Conservation (phyloP, 768 basidiomycete species). For the Coprinopsis strossmayeri region DNA sequence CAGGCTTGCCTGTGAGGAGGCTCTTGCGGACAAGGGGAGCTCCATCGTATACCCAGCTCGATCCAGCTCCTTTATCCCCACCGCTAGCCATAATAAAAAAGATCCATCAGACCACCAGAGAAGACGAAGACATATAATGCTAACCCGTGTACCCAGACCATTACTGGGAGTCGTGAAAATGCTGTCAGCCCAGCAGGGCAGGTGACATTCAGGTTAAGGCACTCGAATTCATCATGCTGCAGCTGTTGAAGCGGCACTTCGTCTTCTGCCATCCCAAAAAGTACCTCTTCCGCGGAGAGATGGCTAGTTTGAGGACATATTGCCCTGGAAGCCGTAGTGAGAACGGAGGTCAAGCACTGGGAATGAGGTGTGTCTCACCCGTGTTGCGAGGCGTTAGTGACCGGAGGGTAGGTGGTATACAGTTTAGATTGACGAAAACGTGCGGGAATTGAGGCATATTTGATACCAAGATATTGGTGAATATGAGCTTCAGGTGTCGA, state of each 20-base stretch:
- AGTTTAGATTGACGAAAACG: conserved; percentile 73
- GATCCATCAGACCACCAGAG: conserved; percentile 10
- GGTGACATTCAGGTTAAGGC: conserved; percentile 78
- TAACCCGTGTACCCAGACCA: conserved; percentile 86
- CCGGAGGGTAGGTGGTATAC: conserved; percentile 46
- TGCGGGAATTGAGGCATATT: conserved; percentile 67
- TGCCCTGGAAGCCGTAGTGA: conserved; percentile 30
- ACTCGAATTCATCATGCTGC: conserved; percentile 70
- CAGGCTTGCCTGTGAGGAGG: conserved; percentile 52
- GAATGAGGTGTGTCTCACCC: conserved; percentile 48
- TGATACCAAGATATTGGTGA: conserved; percentile 73
- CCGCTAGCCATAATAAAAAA: no score
- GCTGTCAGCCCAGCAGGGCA: conserved; percentile 51
- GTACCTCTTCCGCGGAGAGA: conserved; percentile 46
- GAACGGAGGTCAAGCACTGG: neutral
- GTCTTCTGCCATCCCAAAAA: conserved; percentile 52
- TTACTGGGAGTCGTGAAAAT: conserved; percentile 59
- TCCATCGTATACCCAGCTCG: conserved; percentile 73
- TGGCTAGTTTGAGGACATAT: conserved; percentile 63
- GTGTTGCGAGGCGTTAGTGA: conserved; percentile 56
- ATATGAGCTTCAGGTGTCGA: conserved; percentile 51
- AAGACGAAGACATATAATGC: conserved; percentile 5
- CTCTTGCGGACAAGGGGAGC: conserved; percentile 67
- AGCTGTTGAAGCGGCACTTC: conserved; percentile 49
- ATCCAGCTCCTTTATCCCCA: conserved; percentile 66